Conservation (phyloP, 2,329 filamentous ascomycete species). For the Amauroascus verrucosus region DNA sequence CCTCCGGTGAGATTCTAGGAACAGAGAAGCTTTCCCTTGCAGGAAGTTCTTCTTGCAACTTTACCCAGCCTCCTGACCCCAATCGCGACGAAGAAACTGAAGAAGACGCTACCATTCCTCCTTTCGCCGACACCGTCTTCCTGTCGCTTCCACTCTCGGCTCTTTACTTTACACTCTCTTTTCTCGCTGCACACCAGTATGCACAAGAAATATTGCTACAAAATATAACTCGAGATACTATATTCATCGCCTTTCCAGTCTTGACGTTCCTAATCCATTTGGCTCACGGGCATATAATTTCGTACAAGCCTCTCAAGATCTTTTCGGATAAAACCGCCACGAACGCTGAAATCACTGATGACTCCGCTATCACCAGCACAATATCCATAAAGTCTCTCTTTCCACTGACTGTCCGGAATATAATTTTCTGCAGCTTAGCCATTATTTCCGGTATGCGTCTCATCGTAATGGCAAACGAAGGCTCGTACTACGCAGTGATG, state of each 20-base stretch:
- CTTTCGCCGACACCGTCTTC: slow-evolving; percentile 36
- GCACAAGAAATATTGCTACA: slow-evolving; percentile 29
- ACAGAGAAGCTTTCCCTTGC: slow-evolving; percentile 13
- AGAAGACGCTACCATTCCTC: slow-evolving; percentile 24
- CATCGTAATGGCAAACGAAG: slow-evolving; percentile 67
- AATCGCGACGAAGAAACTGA: slow-evolving; percentile 9
- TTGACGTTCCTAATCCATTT: slow-evolving; percentile 37
- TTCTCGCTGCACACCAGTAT: slow-evolving; percentile 40
- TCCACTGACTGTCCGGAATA: slow-evolving; percentile 26
- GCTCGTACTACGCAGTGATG: slow-evolving; percentile 79
- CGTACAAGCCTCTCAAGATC: slow-evolving; percentile 17
- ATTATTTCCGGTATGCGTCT: slow-evolving; percentile 59
- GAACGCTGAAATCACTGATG: slow-evolving; percentile 10
- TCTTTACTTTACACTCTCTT: slow-evolving; percentile 38
- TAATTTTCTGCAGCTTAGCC: slow-evolving; percentile 28
- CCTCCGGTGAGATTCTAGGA: slow-evolving; percentile 20
- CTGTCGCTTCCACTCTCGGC: slow-evolving; percentile 35
- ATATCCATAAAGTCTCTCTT: slow-evolving; percentile 26
- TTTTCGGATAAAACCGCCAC: background rate
- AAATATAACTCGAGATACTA: slow-evolving; percentile 28
- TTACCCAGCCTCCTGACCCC: slow-evolving; percentile 7
- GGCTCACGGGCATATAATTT: slow-evolving; percentile 36
- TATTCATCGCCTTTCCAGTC: slow-evolving; percentile 33
- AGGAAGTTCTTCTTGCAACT: slow-evolving; percentile 14
- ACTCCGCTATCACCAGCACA: slow-evolving; percentile 20